Conservation (phyloP, 495 filamentous ascomycete species). For the Geopyxis carbonaria region DNA sequence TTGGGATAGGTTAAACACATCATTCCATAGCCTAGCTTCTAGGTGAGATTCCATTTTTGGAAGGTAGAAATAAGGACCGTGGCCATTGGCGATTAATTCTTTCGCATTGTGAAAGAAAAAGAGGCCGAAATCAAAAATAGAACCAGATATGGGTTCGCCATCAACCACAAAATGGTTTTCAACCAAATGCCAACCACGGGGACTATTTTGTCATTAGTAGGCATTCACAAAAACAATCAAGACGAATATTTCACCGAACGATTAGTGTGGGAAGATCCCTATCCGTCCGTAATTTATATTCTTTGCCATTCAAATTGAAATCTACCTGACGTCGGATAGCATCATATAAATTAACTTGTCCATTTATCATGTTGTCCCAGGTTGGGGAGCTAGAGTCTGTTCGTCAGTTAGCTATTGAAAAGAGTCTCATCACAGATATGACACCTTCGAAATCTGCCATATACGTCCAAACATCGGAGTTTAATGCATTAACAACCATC, state of each 20-base stretch:
- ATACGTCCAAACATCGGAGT: constrained; percentile 96
- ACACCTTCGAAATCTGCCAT: constrained; percentile 98
- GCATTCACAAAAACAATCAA: not conserved
- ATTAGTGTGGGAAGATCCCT: constrained; percentile 63
- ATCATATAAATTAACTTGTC: constrained; percentile 96
- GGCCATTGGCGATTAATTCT: constrained; percentile 66
- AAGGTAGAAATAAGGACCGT: constrained; percentile 96
- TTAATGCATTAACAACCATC: constrained; percentile 98
- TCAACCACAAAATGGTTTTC: constrained; percentile 98
- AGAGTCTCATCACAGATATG: constrained; percentile 8
- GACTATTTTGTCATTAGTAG: constrained; percentile 20
- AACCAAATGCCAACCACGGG: constrained; percentile 86
- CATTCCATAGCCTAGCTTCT: constrained; percentile 96
- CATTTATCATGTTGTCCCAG: constrained; percentile 99
- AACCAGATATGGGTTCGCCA: constrained; percentile 83
- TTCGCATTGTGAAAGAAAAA: constrained; percentile 99
- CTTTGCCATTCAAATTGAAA: constrained; percentile 88
- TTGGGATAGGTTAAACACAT: constrained; percentile 92
- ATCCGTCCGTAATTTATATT: constrained; percentile 93
- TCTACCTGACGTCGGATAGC: constrained; percentile 88
- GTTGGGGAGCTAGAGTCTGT: constrained; percentile 90
- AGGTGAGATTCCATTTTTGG: constrained; percentile 99
- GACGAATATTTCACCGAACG: constrained; percentile 35
- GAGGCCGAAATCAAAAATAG: constrained; percentile 92
- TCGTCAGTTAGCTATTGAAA: not conserved